Conservation (phyloP, 140 eudicot species). For the Oenanthe javanica region DNA sequence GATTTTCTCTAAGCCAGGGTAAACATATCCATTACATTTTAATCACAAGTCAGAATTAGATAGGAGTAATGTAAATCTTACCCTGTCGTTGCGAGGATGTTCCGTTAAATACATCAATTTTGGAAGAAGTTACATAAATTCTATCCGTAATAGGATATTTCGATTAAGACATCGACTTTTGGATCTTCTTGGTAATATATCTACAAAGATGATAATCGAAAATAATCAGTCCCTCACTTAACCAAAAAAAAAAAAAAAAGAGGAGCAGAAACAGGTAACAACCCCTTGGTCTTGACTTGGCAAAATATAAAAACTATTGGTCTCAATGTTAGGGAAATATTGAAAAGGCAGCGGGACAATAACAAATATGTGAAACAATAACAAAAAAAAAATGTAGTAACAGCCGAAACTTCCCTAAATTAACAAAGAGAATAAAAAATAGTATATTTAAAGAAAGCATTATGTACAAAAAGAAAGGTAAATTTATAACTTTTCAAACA, state of each 20-base stretch:
- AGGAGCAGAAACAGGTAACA: not conserved
- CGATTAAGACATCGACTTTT: too few relatives aligned
- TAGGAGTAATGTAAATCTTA: too few relatives aligned
- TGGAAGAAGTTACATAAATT: not conserved
- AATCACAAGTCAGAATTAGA: too few relatives aligned
- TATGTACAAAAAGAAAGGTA: not conserved
- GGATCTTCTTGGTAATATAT: not conserved
- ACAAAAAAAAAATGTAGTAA: not conserved
- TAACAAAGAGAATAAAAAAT: not conserved
- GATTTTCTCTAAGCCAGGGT: too few relatives aligned
- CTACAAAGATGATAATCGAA: not conserved
- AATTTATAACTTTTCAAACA: not conserved
- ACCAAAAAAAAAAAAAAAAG: not conserved
- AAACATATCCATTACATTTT: too few relatives aligned
- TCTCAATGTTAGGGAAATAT: not conserved
- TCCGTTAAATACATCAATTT: too few relatives aligned
- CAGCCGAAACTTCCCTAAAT: not conserved
- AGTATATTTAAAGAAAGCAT: not conserved
- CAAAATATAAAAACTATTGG: not conserved
- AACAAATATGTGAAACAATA: not conserved
- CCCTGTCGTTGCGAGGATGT: not conserved
- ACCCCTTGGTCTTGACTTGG: not conserved
- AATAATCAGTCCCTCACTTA: too few relatives aligned
- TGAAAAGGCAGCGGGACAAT: not conserved
- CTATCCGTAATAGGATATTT: not conserved